Base-by-base conservation (phyloP, 192 early-diverging fungal genomes). In the Podochytrium sp. region DNA sequence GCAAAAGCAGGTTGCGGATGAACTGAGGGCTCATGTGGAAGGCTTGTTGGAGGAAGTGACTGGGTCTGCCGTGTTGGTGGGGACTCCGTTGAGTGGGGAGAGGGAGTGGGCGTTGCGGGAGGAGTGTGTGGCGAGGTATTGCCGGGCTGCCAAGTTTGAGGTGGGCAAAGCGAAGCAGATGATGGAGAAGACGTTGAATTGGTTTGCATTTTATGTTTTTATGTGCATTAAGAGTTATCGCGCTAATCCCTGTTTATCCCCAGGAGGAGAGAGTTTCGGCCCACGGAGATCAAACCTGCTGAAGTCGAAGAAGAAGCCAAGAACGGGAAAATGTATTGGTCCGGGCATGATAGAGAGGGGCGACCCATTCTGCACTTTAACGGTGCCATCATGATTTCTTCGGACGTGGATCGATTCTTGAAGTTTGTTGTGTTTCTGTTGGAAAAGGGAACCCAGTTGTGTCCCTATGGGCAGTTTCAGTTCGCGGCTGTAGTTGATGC, bases 271-370 rank as follows among this genome's bases (percentile, higher is more conserved):
- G 80, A 84, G 1, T 92, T 88, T 65, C 77, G 86, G 29, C 94
- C 94, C 29, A 81, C 89, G 43, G 76, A 84, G 0, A 87, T 95
- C 63, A 85, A 87, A 27, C 84, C 90, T 3, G 88, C 91, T 7
- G 87, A 87, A 10, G 85, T 97, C 33, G 90, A 89, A 77, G 74
- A 83, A 56, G 95, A 96, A 84, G 85, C 83, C 38, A 79, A 81
- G 27, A 89, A 90, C 18, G 96, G 95, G 59, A 96, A 96, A 81
- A 80, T 90, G 77, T 91, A 91, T 75, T 82, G 92, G 38, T 88
- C 87, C 78, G 96, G 95, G 3, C 94, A 92, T 68, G 92, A 94
- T 82, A 83, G 80, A 63, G 63, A 83, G 42, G 91, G 91, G 1
- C 85, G 93, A n/a, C 92, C 93, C 2, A 58, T 95, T 49, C 81